phyloP scores from a whole-genome alignment of 257 asterid genomes.

The Petunia secreta region DNA sequence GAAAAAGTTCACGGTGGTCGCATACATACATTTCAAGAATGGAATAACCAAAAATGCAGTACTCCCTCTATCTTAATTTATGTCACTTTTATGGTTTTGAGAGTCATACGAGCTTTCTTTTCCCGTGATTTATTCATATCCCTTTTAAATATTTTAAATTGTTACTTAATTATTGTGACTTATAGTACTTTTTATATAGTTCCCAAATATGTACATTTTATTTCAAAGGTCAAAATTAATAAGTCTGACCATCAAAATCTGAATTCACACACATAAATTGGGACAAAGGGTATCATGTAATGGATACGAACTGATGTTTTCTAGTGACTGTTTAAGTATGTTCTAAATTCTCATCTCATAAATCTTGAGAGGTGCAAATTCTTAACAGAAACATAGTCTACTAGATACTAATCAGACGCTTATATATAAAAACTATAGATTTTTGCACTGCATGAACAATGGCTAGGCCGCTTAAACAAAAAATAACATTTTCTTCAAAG shows the following conservation, averaged over 20 bases:
- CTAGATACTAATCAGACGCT: background rate
- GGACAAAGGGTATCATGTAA: background rate
- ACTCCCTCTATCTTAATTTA: too few relatives aligned
- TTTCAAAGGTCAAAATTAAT: too few relatives aligned
- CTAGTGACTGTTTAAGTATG: background rate
- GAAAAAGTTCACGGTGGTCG: background rate
- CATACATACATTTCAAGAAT: background rate
- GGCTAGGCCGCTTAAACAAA: background rate
- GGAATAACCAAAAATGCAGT: background rate
- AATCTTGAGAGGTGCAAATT: background rate
- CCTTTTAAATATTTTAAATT: too few relatives aligned
- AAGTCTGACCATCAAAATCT: too few relatives aligned
- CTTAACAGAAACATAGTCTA: background rate
- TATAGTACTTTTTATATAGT: too few relatives aligned
- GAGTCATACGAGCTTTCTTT: too few relatives aligned
- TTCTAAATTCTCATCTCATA: background rate
- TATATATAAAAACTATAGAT: background rate
- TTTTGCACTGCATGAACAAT: background rate
- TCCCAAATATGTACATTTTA: too few relatives aligned
- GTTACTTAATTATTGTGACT: too few relatives aligned
- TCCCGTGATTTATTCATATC: too few relatives aligned
- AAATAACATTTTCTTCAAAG: background rate
- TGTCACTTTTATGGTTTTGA: too few relatives aligned
- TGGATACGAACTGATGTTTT: background rate
- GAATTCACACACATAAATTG: too few relatives aligned